Evolutionary conservation across 164 flowering plant genomes (phyloP), one percentile per base, ranked within the genome.

Genomic region (Kingdonia uniflora): DNA sequence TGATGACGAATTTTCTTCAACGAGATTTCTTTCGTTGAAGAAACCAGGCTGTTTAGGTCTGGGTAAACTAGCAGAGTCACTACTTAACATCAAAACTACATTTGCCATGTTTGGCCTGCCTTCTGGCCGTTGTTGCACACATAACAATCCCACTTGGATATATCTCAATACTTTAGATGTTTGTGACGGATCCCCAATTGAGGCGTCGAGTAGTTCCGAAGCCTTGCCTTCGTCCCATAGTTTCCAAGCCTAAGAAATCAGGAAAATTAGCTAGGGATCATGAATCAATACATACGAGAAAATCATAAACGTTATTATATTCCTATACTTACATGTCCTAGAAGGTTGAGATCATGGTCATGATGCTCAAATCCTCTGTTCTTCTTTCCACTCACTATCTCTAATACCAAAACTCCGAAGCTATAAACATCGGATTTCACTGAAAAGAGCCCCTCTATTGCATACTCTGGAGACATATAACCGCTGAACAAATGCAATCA

Each of bases 341-440:
- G 42, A 17, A 51, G 42, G 24, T 51, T 51, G 42, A 51, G 55
- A 20, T 20, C 55, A 51, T 51, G 55, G n/a, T 49, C 52, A 26
- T 33, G 39, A 8, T 49, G 38, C 7, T 49, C 39, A 11, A 49
- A 49, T 1, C 37, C 37, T 49, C 39, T 25, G 39, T 49, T 49
- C 19, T 29, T 25, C 52, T 26, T 49, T 5, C 52, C 52, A 49
- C 39, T 15, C 10, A 15, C 19, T 49, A 49, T 49, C 19, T 49
- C 52, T 11, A 49, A 15, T 5, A 51, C 55, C 42, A 51, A 19
- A 35, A 51, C 42, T 5, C 55, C 55, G 2, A 51, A 51, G 55
- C 55, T 51, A 20, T 12, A 51, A 22, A 51, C 42, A 37, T 51
- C 55, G 11, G 42, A 51, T 51, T 51, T 51, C 39, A 49, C 23